A percentile compares a stretch with the other conserved stretches of the same genome.
phyloP scores from a whole-genome alignment of 192 early-diverging fungal genomes.

The Linnemannia hyalina region DNA sequence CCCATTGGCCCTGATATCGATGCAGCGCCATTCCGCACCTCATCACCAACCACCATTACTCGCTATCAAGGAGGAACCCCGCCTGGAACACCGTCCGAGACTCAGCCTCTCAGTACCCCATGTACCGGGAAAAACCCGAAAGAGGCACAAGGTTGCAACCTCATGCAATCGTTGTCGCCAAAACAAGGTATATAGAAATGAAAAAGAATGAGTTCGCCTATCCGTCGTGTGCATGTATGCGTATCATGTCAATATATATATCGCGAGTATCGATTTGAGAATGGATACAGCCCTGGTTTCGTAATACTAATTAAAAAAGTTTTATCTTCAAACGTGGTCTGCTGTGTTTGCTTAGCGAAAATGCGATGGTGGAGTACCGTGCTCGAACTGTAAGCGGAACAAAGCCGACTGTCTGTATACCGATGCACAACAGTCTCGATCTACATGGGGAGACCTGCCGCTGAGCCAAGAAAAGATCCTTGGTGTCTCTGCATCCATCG shows the following conservation, averaged over 20 bases:
- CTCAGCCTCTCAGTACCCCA: conserved; percentile 22
- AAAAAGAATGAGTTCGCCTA: background rate
- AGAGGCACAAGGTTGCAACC: conserved; percentile 53
- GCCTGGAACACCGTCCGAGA: conserved; percentile 12
- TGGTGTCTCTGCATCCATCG: conserved; percentile 20
- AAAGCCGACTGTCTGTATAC: conserved; percentile 51
- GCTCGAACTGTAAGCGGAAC: conserved; percentile 54
- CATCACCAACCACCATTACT: conserved; percentile 24
- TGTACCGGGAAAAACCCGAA: conserved; percentile 43
- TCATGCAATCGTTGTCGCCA: conserved; percentile 55
- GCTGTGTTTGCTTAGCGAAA: conserved; percentile 28
- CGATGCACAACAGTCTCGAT: conserved; percentile 51
- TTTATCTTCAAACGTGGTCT: background rate
- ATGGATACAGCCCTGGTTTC: background rate
- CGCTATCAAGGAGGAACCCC: conserved; percentile 25
- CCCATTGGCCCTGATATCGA: background rate
- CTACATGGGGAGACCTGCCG: conserved; percentile 52
- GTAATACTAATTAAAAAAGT: background rate
- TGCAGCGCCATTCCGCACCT: conserved; percentile 8
- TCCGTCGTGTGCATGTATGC: background rate
- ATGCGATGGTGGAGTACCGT: conserved; percentile 52
- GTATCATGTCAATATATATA: background rate
- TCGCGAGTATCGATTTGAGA: background rate
- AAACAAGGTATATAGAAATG: conserved; percentile 35
- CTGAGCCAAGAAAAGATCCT: conserved; percentile 46